Percentiles rank a stretch among this genome's conserved stretches.
These are phyloP conservation scores for Arabidopsis suecica DNA, from an alignment of 345 rosid species.

Conservation along the genomic window DNA sequence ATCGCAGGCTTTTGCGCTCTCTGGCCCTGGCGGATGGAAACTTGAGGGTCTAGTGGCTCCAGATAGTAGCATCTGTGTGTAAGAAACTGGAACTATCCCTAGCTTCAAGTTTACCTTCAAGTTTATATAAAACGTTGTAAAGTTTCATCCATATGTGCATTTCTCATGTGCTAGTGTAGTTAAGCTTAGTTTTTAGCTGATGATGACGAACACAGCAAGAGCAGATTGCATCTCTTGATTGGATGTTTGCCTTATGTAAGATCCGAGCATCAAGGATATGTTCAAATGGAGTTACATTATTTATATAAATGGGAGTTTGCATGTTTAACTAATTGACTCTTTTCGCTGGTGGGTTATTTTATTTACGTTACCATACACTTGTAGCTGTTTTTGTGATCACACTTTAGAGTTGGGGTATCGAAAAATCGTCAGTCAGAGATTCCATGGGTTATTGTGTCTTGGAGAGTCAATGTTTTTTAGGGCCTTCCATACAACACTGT, in stretches of 20 bases:
- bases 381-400: not conserved
- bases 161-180: conserved; percentile 5
- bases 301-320: not conserved
- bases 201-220: conserved; percentile 76
- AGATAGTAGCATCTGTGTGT: conserved; percentile 44
- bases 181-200: conserved; percentile 39
- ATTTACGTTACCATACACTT: conserved; percentile 29
- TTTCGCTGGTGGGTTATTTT: conserved; percentile 1
- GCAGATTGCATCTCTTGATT: conserved; percentile 67
- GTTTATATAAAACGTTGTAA: not conserved
- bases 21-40: conserved; percentile 96
- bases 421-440: conserved; percentile 9
- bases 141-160: conserved; percentile 19
- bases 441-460: conserved; percentile 58
- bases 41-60: conserved; percentile 88
- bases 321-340: conserved; percentile 1
- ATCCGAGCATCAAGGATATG: conserved; percentile 38
- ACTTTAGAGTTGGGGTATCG: not conserved
- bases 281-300: conserved; percentile 18
- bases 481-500: conserved; percentile 74
- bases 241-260: conserved; percentile 69
- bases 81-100: conserved; percentile 14
- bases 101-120: conserved; percentile 12
- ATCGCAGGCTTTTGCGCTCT: conserved; percentile 75
- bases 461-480: conserved; percentile 49